A percentile compares a stretch with the other conserved stretches of the same genome.
Evolutionary conservation across 345 rosid genomes (phyloP).

Genomic region (Rhizophora mangle): DNA sequence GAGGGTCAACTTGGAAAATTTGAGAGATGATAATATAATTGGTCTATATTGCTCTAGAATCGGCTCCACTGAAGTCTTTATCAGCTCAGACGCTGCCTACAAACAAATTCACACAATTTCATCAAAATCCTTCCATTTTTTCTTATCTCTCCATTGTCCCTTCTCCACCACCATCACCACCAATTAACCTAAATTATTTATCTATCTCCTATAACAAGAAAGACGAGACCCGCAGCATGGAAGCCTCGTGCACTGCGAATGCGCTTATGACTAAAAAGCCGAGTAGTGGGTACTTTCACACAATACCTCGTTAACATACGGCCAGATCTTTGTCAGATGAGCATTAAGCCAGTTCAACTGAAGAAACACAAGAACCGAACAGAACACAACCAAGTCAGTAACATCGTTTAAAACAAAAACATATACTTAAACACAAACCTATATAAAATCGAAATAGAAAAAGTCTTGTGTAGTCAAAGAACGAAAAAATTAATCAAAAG

Average conservation of each 20-base stretch:
- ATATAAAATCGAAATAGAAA: too few species aligned
- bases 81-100: slow-evolving; percentile 97
- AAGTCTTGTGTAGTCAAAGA: neutral
- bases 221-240: too few species aligned
- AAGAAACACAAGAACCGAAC: slow-evolving; percentile 16
- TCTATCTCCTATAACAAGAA: neutral
- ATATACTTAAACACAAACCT: too few species aligned
- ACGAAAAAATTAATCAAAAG: neutral
- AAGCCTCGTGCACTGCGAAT: too few species aligned
- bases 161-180: neutral
- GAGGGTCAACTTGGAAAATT: slow-evolving; percentile 89
- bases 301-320: slow-evolving; percentile 71
- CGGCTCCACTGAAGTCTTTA: slow-evolving; percentile 85
- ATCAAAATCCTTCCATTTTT: too few species aligned
- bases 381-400: slow-evolving; percentile 10
- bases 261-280: too few species aligned
- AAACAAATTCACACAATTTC: neutral
- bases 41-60: slow-evolving; percentile 92
- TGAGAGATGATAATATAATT: slow-evolving; percentile 75
- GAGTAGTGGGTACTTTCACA: too few species aligned
- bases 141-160: too few species aligned
- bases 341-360: slow-evolving; percentile 91
- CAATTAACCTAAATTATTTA: neutral
- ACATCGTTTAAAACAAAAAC: neutral
- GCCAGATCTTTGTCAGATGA: slow-evolving; percentile 97